Percentiles rank a stretch among this genome's conserved stretches.
Evolutionary conservation across 2,329 filamentous ascomycete genomes (phyloP).

Genomic region (Penicillium sp.): DNA sequence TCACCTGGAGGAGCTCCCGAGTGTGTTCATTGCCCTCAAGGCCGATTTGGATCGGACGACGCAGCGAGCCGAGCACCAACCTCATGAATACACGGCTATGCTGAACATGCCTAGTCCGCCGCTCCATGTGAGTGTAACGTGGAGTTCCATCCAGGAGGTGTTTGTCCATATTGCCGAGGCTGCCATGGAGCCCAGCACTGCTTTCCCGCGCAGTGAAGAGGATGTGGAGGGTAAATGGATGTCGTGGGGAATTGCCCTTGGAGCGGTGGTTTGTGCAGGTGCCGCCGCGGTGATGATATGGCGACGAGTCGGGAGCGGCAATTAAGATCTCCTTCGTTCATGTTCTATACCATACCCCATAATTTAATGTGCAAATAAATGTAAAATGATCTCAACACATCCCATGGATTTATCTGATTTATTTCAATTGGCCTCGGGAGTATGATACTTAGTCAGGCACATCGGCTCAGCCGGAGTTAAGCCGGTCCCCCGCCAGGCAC

Average conservation of each 20-base stretch:
- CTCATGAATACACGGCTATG: constrained; percentile 77
- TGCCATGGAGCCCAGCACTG: constrained; percentile 78
- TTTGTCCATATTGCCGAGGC: constrained; percentile 88
- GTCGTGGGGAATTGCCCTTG: constrained; percentile 74
- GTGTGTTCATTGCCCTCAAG: constrained; percentile 86
- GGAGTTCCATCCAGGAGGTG: constrained; percentile 85
- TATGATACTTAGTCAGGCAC: neutral
- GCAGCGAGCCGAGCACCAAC: constrained; percentile 82
- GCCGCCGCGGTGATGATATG: constrained; percentile 54
- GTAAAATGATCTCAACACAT: neutral
- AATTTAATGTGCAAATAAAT: neutral
- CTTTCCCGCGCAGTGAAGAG: constrained; percentile 82
- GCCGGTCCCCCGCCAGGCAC: constrained; percentile 15
- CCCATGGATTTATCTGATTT: neutral
- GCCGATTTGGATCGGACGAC: constrained; percentile 93
- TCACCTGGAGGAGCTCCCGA: constrained; percentile 77
- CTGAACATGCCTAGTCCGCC: constrained; percentile 77
- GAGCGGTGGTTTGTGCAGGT: constrained; percentile 55
- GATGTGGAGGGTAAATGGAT: constrained; percentile 69
- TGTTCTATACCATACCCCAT: constrained; percentile 14
- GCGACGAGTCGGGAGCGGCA: constrained; percentile 41
- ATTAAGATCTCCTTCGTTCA: constrained; percentile 18
- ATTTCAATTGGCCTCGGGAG: too few species aligned
- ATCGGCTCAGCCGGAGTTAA: constrained; percentile 11
- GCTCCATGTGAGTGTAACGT: constrained; percentile 87